Percentiles rank a stretch among this genome's conserved stretches.
Evolutionary conservation across 441 rosid species (phyloP).

Genomic region (Arabidopsis lyrata): DNA sequence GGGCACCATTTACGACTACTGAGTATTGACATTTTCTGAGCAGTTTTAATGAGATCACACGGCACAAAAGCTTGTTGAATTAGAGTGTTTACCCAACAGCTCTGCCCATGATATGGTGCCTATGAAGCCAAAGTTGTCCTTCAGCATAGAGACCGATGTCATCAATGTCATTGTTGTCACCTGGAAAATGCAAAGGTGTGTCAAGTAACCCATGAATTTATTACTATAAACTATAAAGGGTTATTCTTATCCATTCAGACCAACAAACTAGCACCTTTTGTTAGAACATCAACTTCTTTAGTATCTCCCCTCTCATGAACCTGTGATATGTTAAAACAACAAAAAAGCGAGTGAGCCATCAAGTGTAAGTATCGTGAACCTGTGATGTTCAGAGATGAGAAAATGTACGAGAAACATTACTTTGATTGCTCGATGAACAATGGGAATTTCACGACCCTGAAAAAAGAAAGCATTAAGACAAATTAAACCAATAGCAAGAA

Average conservation of each 20-base stretch:
- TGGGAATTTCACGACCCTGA: conserved; percentile 78
- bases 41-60: conserved; percentile 18
- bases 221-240: neutral
- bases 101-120: conserved; percentile 92
- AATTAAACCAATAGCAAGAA: neutral
- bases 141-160: conserved; percentile 88
- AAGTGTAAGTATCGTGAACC: neutral
- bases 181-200: conserved; percentile 47
- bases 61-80: neutral
- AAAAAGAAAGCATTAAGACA: conserved; percentile 29
- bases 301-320: conserved; percentile 65
- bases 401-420: conserved; percentile 41
- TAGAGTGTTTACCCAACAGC: conserved; percentile 79
- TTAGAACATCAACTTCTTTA: conserved; percentile 65
- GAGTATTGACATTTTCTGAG: neutral
- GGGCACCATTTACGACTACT: conserved; percentile 7
- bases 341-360: neutral
- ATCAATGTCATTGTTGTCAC: conserved; percentile 82
- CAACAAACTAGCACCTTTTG: conserved; percentile 60
- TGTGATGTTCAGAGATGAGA: conserved; percentile 17
- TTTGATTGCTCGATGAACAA: conserved; percentile 87
- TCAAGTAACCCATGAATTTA: neutral
- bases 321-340: conserved; percentile 39
- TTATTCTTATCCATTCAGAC: neutral
- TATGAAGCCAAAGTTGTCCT: conserved; percentile 90